Conservation (phyloP, 2,329 filamentous ascomycete genomes). For the Didymella pinodella region DNA sequence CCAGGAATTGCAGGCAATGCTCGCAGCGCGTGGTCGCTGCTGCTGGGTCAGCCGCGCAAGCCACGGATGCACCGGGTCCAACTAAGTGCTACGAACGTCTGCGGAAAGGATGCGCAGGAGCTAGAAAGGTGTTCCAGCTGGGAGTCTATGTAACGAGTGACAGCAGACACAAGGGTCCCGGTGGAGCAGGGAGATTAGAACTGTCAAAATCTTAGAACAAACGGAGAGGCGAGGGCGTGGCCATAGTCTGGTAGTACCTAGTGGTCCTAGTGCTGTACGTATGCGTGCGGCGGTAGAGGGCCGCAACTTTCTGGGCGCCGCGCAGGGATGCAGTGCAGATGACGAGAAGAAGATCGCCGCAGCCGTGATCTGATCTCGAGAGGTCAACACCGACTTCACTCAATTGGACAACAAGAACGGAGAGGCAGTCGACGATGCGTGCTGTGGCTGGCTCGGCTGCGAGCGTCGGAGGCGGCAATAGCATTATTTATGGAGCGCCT, state of each 20-base stretch:
- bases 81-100: conserved; percentile 19
- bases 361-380: conserved; percentile 13
- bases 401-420: conserved; percentile 1
- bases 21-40: conserved; percentile 29
- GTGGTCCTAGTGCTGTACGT: conserved; percentile 6
- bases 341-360: conserved; percentile 23
- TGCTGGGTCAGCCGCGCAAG: conserved; percentile 37
- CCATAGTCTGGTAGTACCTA: conserved; percentile 17
- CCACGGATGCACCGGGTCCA: conserved; percentile 41
- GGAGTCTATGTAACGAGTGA: conserved; percentile 35
- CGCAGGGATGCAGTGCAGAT: conserved; percentile 21
- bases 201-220: conserved; percentile 9
- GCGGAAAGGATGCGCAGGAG: conserved; percentile 11
- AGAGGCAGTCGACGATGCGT: conserved; percentile 10
- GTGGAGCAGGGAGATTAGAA: conserved; percentile 17
- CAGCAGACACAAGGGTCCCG: conserved; percentile 25
- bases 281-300: conserved; percentile 16
- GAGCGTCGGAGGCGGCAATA: conserved; percentile 13
- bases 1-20: conserved; percentile 19
- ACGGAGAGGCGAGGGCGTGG: conserved; percentile 12
- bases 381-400: conserved; percentile 5
- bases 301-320: conserved; percentile 17
- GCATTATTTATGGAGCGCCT: conserved; percentile 18
- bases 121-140: conserved; percentile 9
- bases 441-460: conserved; percentile 21